These are phyloP conservation scores for Dipteronia dyeriana DNA, from an alignment of 345 rosid genomes.

Conservation along the genomic window DNA sequence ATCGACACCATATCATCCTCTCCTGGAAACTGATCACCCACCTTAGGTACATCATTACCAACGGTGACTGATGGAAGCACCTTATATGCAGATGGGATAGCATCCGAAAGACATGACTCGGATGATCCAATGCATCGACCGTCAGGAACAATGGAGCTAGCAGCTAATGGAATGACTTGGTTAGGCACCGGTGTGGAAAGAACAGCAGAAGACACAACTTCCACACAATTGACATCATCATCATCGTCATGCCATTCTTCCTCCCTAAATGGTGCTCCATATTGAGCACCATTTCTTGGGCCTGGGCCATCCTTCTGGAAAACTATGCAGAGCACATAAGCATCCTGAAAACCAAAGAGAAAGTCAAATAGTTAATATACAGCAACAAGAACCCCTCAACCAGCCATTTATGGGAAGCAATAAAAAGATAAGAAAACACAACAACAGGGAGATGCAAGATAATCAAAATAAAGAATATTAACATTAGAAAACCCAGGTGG, in stretches of 20 bases:
- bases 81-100: constrained; percentile 11
- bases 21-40: constrained; percentile 9
- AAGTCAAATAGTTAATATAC: not conserved
- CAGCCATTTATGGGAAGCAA: not conserved
- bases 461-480: not conserved
- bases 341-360: constrained; percentile 44
- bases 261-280: constrained; percentile 75
- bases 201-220: constrained; percentile 18
- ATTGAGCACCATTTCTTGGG: constrained; percentile 72
- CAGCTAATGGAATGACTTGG: constrained; percentile 19
- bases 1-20: constrained; percentile 27
- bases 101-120: constrained; percentile 35
- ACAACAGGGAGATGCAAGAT: too few relatives aligned
- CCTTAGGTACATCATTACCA: constrained; percentile 11
- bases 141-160: constrained; percentile 22
- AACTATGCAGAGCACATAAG: constrained; percentile 55
- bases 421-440: not conserved
- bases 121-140: constrained; percentile 13
- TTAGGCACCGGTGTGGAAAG: constrained; percentile 4
- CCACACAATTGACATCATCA: constrained; percentile 26
- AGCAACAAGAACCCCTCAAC: not conserved
- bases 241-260: constrained; percentile 73
- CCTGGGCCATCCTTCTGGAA: constrained; percentile 72
- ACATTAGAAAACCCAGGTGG: not conserved
- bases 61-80: constrained; percentile 17